phyloP scores from a whole-genome alignment of 1,139 yeast species.

The Scheffersomyces segobiensis region DNA sequence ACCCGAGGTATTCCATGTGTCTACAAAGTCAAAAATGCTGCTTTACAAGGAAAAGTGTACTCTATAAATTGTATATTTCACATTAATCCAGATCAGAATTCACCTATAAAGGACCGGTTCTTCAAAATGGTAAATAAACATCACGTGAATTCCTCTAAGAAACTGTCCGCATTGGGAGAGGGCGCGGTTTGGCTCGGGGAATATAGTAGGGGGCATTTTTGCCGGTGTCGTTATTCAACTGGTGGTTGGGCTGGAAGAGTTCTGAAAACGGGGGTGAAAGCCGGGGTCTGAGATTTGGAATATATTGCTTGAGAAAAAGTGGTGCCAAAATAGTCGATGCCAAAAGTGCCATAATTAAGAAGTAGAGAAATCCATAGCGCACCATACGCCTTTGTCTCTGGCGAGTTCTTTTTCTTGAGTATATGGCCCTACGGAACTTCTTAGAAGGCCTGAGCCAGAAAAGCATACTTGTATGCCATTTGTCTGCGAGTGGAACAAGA shows the following conservation, averaged over 20 bases:
- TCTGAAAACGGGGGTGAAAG: conserved; percentile 27
- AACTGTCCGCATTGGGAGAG: conserved; percentile 5
- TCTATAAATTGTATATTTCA: not conserved
- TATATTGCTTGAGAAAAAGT: conserved; percentile 19
- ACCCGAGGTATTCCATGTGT: not conserved
- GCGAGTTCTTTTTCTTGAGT: conserved; percentile 19
- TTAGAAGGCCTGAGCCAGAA: conserved; percentile 38
- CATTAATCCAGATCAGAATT: not conserved
- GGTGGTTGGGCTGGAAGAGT: conserved; percentile 56
- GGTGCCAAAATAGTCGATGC: conserved; percentile 24
- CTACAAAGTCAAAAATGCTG: not conserved
- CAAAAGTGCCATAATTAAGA: conserved; percentile 15
- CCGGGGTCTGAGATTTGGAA: conserved; percentile 16
- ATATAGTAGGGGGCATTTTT: conserved; percentile 27
- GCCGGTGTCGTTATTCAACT: conserved; percentile 65
- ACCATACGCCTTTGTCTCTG: conserved; percentile 13
- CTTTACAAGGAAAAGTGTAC: not conserved
- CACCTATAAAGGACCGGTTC: not conserved
- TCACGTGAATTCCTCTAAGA: conserved; percentile 1
- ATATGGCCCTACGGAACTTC: conserved; percentile 27
- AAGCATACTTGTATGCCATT: conserved; percentile 35
- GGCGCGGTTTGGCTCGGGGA: conserved; percentile 18
- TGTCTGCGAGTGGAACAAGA: conserved; percentile 61
- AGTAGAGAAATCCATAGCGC: conserved; percentile 17
- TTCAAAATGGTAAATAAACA: not conserved